Base-by-base conservation (phyloP, 805 yeast genomes). In the Candida sphagnicola region DNA sequence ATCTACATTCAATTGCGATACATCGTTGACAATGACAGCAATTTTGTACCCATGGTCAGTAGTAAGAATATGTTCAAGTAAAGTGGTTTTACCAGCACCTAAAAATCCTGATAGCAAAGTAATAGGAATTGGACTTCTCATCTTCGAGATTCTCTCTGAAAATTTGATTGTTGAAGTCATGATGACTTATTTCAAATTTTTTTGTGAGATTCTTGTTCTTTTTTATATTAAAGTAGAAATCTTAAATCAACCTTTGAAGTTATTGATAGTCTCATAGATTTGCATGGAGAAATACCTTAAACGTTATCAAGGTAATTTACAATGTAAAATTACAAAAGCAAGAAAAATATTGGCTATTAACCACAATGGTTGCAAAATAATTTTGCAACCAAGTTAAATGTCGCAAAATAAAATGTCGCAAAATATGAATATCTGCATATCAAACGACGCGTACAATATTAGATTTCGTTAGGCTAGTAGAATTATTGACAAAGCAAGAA, bases 11-110 rank as follows among this genome's bases (percentile, higher is more conserved):
- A 69, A 47, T 25, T 58, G 53, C 5, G 75, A 65, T 51, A 71
- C 57, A 48, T 71, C 77, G 44, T 71, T 71, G 45, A 71, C 64
- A 40, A 71, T 65, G 2, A 70, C 74, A 2, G 76, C 77, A 35
- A 72, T 57, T 41, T 59, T 67, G 17, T 54, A 43, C 0, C 72
- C 73, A 50, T 69, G 74, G 12, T 60, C 44, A 4, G 59, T 49
- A 3, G 62, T 67, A 21, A 71, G 51, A 28, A 71, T 70, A 29
- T 61, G 56, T 42, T 71, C 72, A n/a, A 71, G 51, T 5, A 71
- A 50, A 2, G 76, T 71, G 8, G 76, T 71, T 45, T 71, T 71
- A 1, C 77, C 77, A 11, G 70, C 54, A 4, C 75, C 75, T 15
- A 71, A 49, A 41, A 71, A 70, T 2, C 75, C 76, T 4, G 75